Percentiles rank a stretch among this genome's conserved stretches.
Conservation (phyloP, 768 basidiomycete species). For the Boletus sp. region DNA sequence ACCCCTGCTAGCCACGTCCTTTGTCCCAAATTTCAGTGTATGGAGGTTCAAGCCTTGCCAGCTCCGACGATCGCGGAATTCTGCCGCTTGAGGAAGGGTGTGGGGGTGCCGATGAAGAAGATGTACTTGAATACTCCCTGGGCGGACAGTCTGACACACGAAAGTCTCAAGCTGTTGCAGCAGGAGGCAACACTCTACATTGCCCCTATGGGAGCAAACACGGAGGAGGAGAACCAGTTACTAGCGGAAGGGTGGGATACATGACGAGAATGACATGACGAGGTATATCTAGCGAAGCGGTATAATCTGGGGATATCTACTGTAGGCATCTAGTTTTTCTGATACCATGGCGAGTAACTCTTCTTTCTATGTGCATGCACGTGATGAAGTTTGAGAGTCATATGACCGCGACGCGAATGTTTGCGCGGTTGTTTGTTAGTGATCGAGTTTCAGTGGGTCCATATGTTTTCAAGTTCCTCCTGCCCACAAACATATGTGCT, state of each 20-base stretch:
- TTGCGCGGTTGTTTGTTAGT: conserved; percentile 14
- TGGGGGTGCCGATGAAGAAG: conserved; percentile 48
- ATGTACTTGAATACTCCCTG: conserved; percentile 45
- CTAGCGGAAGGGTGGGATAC: conserved; percentile 19
- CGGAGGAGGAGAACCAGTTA: conserved; percentile 46
- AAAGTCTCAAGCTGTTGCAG: conserved; percentile 24
- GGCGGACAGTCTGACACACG: conserved; percentile 15
- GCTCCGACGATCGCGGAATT: conserved; percentile 35
- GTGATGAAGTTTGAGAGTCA: conserved; percentile 22
- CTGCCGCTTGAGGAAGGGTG: conserved; percentile 33
- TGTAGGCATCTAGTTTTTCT: background rate
- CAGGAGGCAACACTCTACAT: conserved; percentile 31
- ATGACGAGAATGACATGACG: conserved; percentile 1
- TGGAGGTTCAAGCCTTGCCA: conserved; percentile 47
- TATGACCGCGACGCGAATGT: conserved; percentile 27
- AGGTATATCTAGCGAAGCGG: conserved; percentile 3
- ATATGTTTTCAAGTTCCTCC: conserved; percentile 14
- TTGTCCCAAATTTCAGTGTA: conserved; percentile 43
- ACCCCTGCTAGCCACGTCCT: conserved; percentile 26
- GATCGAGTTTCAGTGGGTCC: conserved; percentile 16
- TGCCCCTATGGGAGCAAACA: conserved; percentile 37
- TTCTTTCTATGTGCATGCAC: conserved; percentile 5
- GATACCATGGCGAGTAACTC: background rate
- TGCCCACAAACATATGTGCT: background rate
- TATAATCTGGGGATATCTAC: conserved; percentile 9